Evolutionary conservation across 768 basidiomycete species (phyloP), one percentile per base, ranked within the genome.

Genomic region (Mycena sanguinolenta): DNA sequence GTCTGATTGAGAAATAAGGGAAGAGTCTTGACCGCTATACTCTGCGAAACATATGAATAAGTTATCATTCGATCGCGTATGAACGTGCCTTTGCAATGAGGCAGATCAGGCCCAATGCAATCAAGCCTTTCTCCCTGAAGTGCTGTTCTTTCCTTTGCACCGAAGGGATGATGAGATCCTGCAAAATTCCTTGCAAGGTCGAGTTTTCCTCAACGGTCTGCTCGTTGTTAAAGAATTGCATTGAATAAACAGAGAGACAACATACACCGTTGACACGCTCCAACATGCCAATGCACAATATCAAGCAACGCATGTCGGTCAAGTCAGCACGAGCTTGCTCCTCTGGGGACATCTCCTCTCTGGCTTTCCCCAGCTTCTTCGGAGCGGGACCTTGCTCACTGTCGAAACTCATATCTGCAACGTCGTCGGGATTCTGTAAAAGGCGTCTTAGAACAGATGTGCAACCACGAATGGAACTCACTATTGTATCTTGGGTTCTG

Each of bases 181-280:
- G 81, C 28, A 95, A 87, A 55, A 95, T 84, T 73, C 90, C 93
- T 63, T 91, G 90, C 14, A 96, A 78, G 0, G 91, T 92, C 1
- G 91, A 85, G 73, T 93, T 92, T 83, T 77, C 89, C 54, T 94
- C 87, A 38, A 95, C 82, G 4, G 90, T 93, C 81, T 92, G 79
- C 19, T 46, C 27, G 30, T 23, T 21, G 30, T 60, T 42, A 49
- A 28, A 30, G 34, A 57, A 46, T 66, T 50, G 53, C 32, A 19
- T 25, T 23, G 30, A 49, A 62, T 34, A 65, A 9, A 38, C 21
- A 57, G 16, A 46, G 19, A 55, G 13, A 34, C 38, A 1, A 84
- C 93, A 42, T 68, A 96, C 96, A 23, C 93, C 87, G 73, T 95
- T 91, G 19, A 97, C 93, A 10, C 95, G 88, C 82, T 96, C 95